Evolutionary conservation across 2,329 filamentous ascomycete species (phyloP).

Genomic region (Fusarium praegraminearum): DNA sequence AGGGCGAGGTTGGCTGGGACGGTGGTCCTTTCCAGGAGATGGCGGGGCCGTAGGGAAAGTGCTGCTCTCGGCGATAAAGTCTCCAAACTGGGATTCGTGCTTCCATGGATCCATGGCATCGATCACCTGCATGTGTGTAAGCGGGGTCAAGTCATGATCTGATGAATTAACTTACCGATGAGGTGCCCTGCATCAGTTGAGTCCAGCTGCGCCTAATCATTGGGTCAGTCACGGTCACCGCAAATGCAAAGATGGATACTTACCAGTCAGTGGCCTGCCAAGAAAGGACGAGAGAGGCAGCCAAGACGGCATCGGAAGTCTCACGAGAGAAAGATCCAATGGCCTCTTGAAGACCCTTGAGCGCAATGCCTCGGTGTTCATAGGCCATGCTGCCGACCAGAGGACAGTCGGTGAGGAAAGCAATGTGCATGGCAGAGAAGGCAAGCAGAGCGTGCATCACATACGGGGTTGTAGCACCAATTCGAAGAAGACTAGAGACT

Average conservation of each 20-base stretch:
- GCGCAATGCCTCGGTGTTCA: slow-evolving; percentile 85
- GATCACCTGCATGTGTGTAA: slow-evolving; percentile 71
- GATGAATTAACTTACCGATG: slow-evolving; percentile 73
- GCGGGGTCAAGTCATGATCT: not conserved
- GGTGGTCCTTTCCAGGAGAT: slow-evolving; percentile 71
- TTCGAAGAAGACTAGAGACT: slow-evolving; percentile 66
- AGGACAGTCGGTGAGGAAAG: slow-evolving; percentile 86
- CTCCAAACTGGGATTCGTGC: slow-evolving; percentile 86
- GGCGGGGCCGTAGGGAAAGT: slow-evolving; percentile 75
- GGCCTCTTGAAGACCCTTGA: slow-evolving; percentile 89
- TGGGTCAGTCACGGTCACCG: slow-evolving; percentile 39
- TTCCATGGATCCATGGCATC: slow-evolving; percentile 93
- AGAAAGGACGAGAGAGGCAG: slow-evolving; percentile 89
- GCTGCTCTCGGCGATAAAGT: slow-evolving; percentile 84
- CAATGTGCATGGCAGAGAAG: slow-evolving; percentile 94
- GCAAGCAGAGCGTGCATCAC: slow-evolving; percentile 95
- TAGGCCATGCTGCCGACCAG: slow-evolving; percentile 90
- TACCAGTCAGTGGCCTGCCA: slow-evolving; percentile 98
- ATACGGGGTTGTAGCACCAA: slow-evolving; percentile 84
- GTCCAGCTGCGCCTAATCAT: slow-evolving; percentile 86
- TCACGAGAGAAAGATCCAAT: slow-evolving; percentile 86
- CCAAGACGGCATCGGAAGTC: slow-evolving; percentile 91
- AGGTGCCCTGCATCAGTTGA: slow-evolving; percentile 90
- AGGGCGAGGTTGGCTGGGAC: slow-evolving; percentile 71
- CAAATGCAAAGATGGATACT: slow-evolving; percentile 50